A percentile compares a stretch with the other conserved stretches of the same genome.
Conservation (phyloP, 495 filamentous ascomycete genomes). For the Xanthoparmelia taractica region DNA sequence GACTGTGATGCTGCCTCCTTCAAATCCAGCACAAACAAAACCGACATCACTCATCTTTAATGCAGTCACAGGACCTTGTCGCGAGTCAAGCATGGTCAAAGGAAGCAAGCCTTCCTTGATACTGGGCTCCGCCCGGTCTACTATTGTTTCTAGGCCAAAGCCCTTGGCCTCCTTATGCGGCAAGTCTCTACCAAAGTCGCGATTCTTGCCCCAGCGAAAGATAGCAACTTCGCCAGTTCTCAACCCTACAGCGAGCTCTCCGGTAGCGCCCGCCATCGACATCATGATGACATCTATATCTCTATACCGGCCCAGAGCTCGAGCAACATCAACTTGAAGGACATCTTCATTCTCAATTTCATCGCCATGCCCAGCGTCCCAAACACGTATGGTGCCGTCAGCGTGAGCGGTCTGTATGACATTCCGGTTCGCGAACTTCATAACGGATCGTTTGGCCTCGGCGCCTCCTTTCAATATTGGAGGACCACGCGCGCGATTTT, state of each 20-base stretch:
- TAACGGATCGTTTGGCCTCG: conserved; percentile 55
- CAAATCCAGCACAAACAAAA: conserved; percentile 79
- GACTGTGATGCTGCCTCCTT: conserved; percentile 68
- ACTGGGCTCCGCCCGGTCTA: conserved; percentile 64
- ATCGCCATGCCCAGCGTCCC: conserved; percentile 85
- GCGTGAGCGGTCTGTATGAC: conserved; percentile 75
- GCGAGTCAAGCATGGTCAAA: conserved; percentile 69
- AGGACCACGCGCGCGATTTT: conserved; percentile 65
- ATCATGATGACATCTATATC: conserved; percentile 67
- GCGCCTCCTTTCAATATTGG: conserved; percentile 68
- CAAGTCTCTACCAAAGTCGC: conserved; percentile 49
- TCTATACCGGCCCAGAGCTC: conserved; percentile 74
- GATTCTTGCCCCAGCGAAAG: conserved; percentile 80
- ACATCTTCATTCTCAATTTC: conserved; percentile 81
- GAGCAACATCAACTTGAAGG: conserved; percentile 76
- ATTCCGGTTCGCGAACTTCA: conserved; percentile 71
- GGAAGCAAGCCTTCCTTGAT: conserved; percentile 79
- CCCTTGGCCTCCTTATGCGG: conserved; percentile 46
- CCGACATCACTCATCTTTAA: conserved; percentile 82
- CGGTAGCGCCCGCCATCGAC: conserved; percentile 66
- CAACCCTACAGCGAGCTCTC: conserved; percentile 79
- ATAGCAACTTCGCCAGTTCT: conserved; percentile 73
- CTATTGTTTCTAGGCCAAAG: conserved; percentile 62
- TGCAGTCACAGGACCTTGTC: conserved; percentile 68
- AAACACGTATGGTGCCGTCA: conserved; percentile 78